Evolutionary conservation across 2,329 filamentous ascomycete species (phyloP).

Genomic region (Penicillium sp.): DNA sequence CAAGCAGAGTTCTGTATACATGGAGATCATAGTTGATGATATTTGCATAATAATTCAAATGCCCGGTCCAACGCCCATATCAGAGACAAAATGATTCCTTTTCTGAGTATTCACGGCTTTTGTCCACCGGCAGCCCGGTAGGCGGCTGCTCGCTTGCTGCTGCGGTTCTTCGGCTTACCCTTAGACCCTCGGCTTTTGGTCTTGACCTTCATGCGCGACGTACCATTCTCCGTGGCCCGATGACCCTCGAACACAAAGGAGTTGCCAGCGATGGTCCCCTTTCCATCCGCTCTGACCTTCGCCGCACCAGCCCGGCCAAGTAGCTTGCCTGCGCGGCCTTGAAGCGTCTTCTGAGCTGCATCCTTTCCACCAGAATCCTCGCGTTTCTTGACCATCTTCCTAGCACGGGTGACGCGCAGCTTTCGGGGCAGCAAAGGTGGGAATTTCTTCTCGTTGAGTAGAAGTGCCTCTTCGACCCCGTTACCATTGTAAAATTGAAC

Average conservation of each 20-base stretch:
- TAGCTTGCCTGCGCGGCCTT: conserved; percentile 40
- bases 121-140: conserved; percentile 41
- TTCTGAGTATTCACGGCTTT: conserved; percentile 20
- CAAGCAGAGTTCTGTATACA: too few relatives aligned
- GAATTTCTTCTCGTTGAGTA: conserved; percentile 86
- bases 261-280: conserved; percentile 30
- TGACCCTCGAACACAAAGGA: conserved; percentile 47
- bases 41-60: conserved; percentile 17
- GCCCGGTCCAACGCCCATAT: conserved; percentile 23
- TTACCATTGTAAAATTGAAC: conserved; percentile 93
- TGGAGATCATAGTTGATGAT: conserved; percentile 12
- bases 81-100: conserved; percentile 15
- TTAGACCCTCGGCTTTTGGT: conserved; percentile 41
- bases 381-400: conserved; percentile 57
- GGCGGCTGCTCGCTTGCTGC: conserved; percentile 43
- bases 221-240: conserved; percentile 38
- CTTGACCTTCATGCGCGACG: conserved; percentile 34
- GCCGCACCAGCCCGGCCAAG: conserved; percentile 41
- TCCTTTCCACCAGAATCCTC: conserved; percentile 19
- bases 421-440: conserved; percentile 88
- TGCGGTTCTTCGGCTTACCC: conserved; percentile 43
- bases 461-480: conserved; percentile 82
- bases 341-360: conserved; percentile 35
- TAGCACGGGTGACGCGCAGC: conserved; percentile 82
- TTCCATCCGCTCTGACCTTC: conserved; percentile 33